Conservation (phyloP, 371 early-diverging fungal species). For the Dipsacomyces acuminosporus region DNA sequence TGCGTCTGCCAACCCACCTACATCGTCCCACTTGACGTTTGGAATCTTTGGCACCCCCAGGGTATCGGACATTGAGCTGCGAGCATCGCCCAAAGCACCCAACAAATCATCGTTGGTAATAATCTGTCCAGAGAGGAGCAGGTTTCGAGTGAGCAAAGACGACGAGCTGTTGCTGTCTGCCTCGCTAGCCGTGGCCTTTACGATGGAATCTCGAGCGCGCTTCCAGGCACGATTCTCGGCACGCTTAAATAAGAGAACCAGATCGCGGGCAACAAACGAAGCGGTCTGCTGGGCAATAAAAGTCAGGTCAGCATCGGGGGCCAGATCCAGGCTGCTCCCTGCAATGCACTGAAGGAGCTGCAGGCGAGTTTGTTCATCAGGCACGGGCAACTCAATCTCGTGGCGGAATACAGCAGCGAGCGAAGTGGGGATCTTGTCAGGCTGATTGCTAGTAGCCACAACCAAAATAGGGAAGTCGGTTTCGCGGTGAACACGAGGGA, state of each 20-base stretch:
- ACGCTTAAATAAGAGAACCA: conserved; percentile 67
- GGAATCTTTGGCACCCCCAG: conserved; percentile 98
- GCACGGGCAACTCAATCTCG: conserved; percentile 64
- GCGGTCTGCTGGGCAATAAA: conserved; percentile 86
- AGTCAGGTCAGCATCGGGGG: conserved; percentile 69
- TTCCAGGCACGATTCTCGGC: conserved; percentile 67
- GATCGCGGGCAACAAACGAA: conserved; percentile 81
- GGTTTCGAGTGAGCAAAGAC: conserved; percentile 43
- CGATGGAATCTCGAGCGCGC: conserved; percentile 16
- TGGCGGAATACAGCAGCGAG: conserved; percentile 61
- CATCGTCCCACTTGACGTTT: conserved; percentile 97
- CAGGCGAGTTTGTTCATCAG: conserved; percentile 64
- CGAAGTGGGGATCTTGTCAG: conserved; percentile 67
- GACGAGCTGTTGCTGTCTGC: neutral
- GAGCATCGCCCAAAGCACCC: conserved; percentile 69
- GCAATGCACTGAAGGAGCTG: conserved; percentile 58
- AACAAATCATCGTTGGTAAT: conserved; percentile 76
- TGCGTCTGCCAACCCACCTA: conserved; percentile 97
- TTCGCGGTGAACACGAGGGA: conserved; percentile 52
- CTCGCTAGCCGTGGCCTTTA: too few relatives aligned
- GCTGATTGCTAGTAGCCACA: conserved; percentile 56
- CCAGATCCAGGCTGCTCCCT: conserved; percentile 50
- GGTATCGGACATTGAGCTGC: conserved; percentile 81
- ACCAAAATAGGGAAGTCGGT: conserved; percentile 71
- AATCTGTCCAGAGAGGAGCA: conserved; percentile 64